Conservation (phyloP, 331 rosid species). For the Malus hybrid region DNA sequence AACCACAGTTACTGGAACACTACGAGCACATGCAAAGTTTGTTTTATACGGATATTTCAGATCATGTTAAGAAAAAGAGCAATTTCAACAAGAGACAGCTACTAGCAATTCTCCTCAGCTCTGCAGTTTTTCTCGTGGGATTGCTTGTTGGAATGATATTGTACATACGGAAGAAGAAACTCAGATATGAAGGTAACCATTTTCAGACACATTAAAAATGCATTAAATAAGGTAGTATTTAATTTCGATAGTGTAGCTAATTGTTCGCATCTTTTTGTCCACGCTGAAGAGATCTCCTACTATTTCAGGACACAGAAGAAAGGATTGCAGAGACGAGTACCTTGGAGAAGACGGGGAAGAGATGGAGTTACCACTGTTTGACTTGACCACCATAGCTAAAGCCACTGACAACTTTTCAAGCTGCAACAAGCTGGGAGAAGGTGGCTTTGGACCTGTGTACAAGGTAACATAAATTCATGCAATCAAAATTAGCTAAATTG, state of each 20-base stretch:
- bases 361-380: slow-evolving; percentile 16
- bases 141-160: not conserved
- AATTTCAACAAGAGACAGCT: not conserved
- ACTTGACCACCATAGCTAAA: not conserved
- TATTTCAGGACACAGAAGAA: not conserved
- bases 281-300: not conserved
- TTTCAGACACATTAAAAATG: not conserved
- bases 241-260: not conserved
- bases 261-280: not conserved
- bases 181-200: not conserved
- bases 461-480: not conserved
- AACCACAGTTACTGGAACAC: not conserved
- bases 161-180: not conserved
- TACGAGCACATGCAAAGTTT: not conserved
- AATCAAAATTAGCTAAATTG: not conserved
- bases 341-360: not conserved
- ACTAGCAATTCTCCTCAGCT: not conserved
- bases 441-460: slow-evolving; percentile 29
- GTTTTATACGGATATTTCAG: not conserved
- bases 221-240: not conserved
- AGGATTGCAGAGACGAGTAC: not conserved
- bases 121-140: not conserved
- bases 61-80: not conserved
- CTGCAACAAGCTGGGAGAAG: slow-evolving; percentile 25
- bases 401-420: slow-evolving; percentile 21